Evolutionary conservation across 371 early-diverging fungal genomes (phyloP).

Genomic region (Vavraia culicis): DNA sequence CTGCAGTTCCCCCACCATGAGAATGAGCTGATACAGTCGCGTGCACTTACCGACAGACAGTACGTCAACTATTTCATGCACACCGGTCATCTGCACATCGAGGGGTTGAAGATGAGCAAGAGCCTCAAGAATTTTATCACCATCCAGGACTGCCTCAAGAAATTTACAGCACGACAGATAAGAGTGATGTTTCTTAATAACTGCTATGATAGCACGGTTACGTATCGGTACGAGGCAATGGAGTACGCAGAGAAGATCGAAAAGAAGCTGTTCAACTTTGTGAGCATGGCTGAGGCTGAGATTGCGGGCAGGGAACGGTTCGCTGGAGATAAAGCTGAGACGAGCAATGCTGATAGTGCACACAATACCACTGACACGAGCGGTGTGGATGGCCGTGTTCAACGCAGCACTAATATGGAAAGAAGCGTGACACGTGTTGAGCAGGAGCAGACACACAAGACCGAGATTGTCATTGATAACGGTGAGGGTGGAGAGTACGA

Average conservation of each 20-base stretch:
- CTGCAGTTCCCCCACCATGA: slow-evolving; percentile 98
- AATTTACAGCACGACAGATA: slow-evolving; percentile 61
- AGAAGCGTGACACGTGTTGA: neutral
- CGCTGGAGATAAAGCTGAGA: slow-evolving; percentile 6
- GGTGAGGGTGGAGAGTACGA: too few relatives aligned
- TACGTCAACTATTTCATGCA: slow-evolving; percentile 98
- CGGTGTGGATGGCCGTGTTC: slow-evolving; percentile 29
- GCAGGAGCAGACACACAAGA: too few relatives aligned
- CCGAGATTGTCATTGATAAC: too few relatives aligned
- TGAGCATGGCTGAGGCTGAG: slow-evolving; percentile 49
- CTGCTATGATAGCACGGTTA: slow-evolving; percentile 67
- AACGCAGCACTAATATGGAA: neutral
- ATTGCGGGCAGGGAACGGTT: slow-evolving; percentile 41
- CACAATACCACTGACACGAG: neutral
- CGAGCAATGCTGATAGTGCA: neutral
- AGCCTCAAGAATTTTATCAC: slow-evolving; percentile 92
- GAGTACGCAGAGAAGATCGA: slow-evolving; percentile 62
- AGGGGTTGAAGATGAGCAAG: slow-evolving; percentile 96
- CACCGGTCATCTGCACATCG: slow-evolving; percentile 87
- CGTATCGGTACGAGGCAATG: slow-evolving; percentile 60
- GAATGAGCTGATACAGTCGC: slow-evolving; percentile 79
- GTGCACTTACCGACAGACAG: slow-evolving; percentile 50
- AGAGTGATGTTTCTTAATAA: slow-evolving; percentile 74
- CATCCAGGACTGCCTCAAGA: slow-evolving; percentile 65
- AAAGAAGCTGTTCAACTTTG: slow-evolving; percentile 49